These are phyloP conservation scores for Aphanoascus verrucosus DNA, from an alignment of 2,329 filamentous ascomycete genomes.

Conservation along the genomic window DNA sequence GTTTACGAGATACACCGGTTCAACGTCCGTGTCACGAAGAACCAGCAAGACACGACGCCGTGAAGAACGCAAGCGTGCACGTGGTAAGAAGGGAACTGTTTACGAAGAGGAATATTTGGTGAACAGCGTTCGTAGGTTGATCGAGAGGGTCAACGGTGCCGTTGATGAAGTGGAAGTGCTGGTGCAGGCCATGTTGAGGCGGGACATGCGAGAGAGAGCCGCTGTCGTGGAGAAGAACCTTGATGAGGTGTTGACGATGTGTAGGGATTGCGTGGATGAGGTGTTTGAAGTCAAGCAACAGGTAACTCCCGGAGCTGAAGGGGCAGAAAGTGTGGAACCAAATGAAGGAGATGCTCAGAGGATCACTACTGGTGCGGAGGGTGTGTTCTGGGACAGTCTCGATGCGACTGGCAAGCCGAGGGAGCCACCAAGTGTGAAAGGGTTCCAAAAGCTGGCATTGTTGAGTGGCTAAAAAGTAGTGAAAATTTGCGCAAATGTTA, in stretches of 20 bases:
- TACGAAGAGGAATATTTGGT: conserved; percentile 98
- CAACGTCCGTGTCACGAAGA: conserved; percentile 49
- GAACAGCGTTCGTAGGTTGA: conserved; percentile 69
- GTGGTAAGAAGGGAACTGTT: conserved; percentile 90
- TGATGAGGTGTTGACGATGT: conserved; percentile 62
- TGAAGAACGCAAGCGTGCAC: conserved; percentile 89
- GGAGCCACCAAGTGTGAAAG: conserved; percentile 45
- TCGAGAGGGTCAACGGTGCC: conserved; percentile 67
- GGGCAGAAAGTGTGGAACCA: conserved; percentile 18
- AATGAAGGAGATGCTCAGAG: conserved; percentile 16
- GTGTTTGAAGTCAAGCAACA: conserved; percentile 47
- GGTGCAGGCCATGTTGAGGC: conserved; percentile 63
- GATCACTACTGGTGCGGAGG: conserved; percentile 22
- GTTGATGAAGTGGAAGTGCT: conserved; percentile 63
- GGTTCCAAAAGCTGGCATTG: conserved; percentile 33
- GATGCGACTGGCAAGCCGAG: conserved; percentile 29
- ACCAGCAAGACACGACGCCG: conserved; percentile 79
- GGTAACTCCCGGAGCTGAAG: conserved; percentile 21
- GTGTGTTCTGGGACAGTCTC: conserved; percentile 34
- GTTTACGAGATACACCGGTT: conserved; percentile 85
- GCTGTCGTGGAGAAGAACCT: conserved; percentile 64
- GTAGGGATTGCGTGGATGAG: conserved; percentile 54
- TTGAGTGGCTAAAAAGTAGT: conserved; percentile 19
- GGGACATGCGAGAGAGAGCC: conserved; percentile 81
- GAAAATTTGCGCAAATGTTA: background rate